Evolutionary conservation across 176 grass and related monocot species (phyloP).

Genomic region (Pontederia paniculata): DNA sequence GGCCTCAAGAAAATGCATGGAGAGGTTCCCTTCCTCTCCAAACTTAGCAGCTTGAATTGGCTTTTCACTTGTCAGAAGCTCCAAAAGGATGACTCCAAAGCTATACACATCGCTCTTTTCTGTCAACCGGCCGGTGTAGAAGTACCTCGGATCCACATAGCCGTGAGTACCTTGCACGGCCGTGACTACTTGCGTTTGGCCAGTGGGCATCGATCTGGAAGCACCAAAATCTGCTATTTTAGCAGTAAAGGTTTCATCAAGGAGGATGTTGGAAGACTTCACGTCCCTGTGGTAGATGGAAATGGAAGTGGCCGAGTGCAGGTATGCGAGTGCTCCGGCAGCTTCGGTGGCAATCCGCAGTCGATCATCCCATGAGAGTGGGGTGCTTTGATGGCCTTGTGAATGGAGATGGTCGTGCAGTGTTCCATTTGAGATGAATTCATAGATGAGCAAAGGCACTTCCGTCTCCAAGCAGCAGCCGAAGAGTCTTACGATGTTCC

Average conservation of each 20-base stretch:
- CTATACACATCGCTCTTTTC: background rate
- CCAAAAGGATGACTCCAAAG: background rate
- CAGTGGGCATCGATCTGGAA: background rate
- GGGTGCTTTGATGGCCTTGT: background rate
- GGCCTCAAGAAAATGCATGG: background rate
- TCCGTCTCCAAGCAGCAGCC: constrained; percentile 3
- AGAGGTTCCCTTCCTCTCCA: background rate
- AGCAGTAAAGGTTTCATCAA: background rate
- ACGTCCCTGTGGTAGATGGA: background rate
- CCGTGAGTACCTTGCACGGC: background rate
- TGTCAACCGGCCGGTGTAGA: background rate
- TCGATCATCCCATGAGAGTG: constrained; percentile 4
- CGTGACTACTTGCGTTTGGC: background rate
- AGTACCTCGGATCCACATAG: background rate
- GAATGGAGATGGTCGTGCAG: background rate
- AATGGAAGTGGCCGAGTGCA: background rate
- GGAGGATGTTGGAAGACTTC: background rate
- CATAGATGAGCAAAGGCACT: background rate
- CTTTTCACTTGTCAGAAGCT: background rate
- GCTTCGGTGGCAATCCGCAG: background rate
- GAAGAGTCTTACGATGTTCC: background rate
- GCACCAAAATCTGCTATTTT: background rate
- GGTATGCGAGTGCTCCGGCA: background rate
- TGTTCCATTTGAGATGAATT: constrained; percentile 3
- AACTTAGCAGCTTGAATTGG: background rate